phyloP scores from a whole-genome alignment of 371 early-diverging fungal genomes.

The Mortierella polycephala region DNA sequence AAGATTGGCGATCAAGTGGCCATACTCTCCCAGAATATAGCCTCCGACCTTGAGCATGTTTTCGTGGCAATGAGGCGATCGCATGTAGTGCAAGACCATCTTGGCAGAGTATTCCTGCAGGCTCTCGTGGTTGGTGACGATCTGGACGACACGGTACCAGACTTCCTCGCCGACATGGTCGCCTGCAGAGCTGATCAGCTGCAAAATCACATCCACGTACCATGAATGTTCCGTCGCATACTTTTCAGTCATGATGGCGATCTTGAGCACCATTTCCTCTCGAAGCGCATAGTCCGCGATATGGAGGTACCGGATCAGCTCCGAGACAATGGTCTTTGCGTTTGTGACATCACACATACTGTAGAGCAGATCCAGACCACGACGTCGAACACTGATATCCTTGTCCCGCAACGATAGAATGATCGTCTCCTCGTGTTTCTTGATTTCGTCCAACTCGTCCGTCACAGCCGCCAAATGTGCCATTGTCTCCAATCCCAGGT shows the following conservation, averaged over 20 bases:
- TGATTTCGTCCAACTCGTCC: slow-evolving; percentile 86
- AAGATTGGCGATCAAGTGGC: slow-evolving; percentile 91
- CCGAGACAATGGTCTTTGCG: slow-evolving; percentile 88
- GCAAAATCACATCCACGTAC: slow-evolving; percentile 97
- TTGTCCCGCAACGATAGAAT: slow-evolving; percentile 91
- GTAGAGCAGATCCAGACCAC: slow-evolving; percentile 96
- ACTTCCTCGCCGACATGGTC: slow-evolving; percentile 96
- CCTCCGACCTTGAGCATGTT: slow-evolving; percentile 94
- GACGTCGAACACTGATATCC: slow-evolving; percentile 94
- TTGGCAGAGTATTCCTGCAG: slow-evolving; percentile 93
- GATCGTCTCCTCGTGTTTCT: slow-evolving; percentile 90
- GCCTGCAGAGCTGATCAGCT: slow-evolving; percentile 94
- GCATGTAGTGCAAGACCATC: slow-evolving; percentile 83
- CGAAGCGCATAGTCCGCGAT: slow-evolving; percentile 91
- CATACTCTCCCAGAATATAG: slow-evolving; percentile 96
- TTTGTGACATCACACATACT: slow-evolving; percentile 95
- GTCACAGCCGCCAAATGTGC: slow-evolving; percentile 92
- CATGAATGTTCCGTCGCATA: slow-evolving; percentile 96
- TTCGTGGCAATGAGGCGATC: slow-evolving; percentile 91
- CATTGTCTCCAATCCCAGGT: slow-evolving; percentile 96
- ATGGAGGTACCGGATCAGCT: slow-evolving; percentile 87
- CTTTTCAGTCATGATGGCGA: slow-evolving; percentile 97
- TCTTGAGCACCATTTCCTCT: slow-evolving; percentile 97
- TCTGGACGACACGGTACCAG: slow-evolving; percentile 97
- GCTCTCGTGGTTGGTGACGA: slow-evolving; percentile 92